Evolutionary conservation across 2,329 filamentous ascomycete species (phyloP), one percentile per base, ranked within the genome.

Genomic region (Atkinsonella texensis): DNA sequence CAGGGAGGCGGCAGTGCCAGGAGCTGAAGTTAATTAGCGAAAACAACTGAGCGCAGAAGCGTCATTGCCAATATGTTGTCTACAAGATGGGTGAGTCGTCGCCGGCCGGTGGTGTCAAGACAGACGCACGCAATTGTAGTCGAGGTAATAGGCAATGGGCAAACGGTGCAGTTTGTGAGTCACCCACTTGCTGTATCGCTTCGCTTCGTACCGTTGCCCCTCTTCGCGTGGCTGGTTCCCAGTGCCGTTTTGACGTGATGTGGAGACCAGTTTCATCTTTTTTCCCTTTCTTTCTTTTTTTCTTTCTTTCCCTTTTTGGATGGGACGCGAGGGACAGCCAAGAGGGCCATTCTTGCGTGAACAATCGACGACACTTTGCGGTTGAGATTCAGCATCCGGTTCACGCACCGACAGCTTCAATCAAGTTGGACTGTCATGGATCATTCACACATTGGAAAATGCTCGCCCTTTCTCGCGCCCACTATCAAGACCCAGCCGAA

Each of bases 381-480:
- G 18, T 33, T 33, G 13, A 46, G 4, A 20, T 17, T 13, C 38
- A 46, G 43, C 15, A 23, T 23, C 20, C 20, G 20, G 4, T 23
- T 23, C 20, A 23, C 20, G 20, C 20, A 23, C 20, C 20, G 20
- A 23, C 20, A 23, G 20, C 20, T 23, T 23, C 20, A 23, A 23
- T 23, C 20, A 23, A 23, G 20, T 23, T 2, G 13, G 17, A n/a
- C 32, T 10, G 15, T 32, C 10, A 35, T 50, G 48, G 39, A 47
- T 35, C 38, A 20, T 18, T 17, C 39, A 39, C 28, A 23, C 13
- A 32, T 13, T 35, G 35, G 23, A 47, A 50, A 40, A 38, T 60
- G 66, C 2, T 95, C 90, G 10, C 85, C 89, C 0, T 97, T 98
- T 60, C 76, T 97, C 40, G 79, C 85, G 50, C 83, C 87, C 0